phyloP scores from a whole-genome alignment of 2,329 filamentous ascomycete genomes.

The Colletotrichum gloeosporioides region DNA sequence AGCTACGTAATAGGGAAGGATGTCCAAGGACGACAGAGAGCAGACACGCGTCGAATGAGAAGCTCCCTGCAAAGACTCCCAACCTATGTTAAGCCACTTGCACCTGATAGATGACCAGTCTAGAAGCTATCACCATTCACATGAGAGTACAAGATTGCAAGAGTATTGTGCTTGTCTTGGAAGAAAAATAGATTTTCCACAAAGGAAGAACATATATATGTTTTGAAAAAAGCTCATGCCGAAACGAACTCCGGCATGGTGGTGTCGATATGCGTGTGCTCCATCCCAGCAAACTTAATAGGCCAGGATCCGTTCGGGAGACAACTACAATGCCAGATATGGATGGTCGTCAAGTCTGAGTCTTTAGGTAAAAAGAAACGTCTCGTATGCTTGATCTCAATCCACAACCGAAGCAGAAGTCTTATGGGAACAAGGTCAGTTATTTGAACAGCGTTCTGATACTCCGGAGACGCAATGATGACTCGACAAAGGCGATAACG shows the following conservation, averaged over 20 bases:
- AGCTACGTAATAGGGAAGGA: accelerated
- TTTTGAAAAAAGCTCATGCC: accelerated
- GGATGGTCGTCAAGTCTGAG: too few relatives aligned
- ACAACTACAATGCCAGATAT: too few relatives aligned
- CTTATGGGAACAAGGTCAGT: too few relatives aligned
- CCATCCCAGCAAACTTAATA: too few relatives aligned
- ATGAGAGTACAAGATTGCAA: too few relatives aligned
- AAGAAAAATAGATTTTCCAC: too few relatives aligned
- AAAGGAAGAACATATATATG: not conserved
- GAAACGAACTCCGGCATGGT: not conserved
- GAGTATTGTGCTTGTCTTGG: too few relatives aligned
- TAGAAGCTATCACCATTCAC: too few relatives aligned
- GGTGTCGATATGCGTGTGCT: not conserved
- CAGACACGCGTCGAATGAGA: not conserved
- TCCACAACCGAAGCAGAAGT: too few relatives aligned
- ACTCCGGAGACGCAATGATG: not conserved
- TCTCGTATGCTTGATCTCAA: too few relatives aligned
- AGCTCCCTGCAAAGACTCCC: not conserved
- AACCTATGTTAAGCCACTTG: accelerated
- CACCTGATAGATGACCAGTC: accelerated
- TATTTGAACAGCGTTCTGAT: not conserved
- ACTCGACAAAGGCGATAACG: not conserved
- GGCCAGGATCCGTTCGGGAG: too few relatives aligned
- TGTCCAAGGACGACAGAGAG: not conserved
- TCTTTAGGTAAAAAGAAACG: too few relatives aligned